Evolutionary conservation across 768 basidiomycete species (phyloP), one percentile per base, ranked within the genome.

Genomic region (Hirschioporus abietinus): DNA sequence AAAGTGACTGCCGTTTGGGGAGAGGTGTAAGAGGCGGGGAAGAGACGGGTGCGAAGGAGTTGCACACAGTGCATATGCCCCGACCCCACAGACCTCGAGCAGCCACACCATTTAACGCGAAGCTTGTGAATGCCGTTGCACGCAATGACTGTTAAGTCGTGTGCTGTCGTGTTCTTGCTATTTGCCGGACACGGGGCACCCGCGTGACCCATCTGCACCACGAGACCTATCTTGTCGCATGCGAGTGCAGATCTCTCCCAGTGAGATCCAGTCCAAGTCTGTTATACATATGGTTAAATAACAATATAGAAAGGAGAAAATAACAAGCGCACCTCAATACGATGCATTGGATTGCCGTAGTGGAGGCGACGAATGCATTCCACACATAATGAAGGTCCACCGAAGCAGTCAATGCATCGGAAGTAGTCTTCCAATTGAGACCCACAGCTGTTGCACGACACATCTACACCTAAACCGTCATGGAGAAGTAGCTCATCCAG

Each of bases 1-100:
- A 73, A 70, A 1, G 71, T 69, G 12, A 67, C 66, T 1, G 24
- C 71, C 0, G 71, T 71, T 12, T 63, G 35, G 12, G 73, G 72
- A 1, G 24, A 15, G 1, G 63, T n/a, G 52, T 66, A 60, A 0
- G 68, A 70, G 0, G 71, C 69, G 0, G 74, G 74, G 26, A 70
- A 72, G 6, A 70, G 57, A 4, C 67, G 30, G 10, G 23, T n/a
- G 1, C 69, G 67, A 20, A 65, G 58, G 5, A 67, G 27, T 35
- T 67, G 66, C 4, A 61, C 60, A 61, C 12, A 25, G 60, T 34
- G 60, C 20, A 5, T 52, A 10, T 52, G 42, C 12, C 26, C 24
- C 6, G 58, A 36, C 10, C 59, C 42, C 9, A 65, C 58, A 9
- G 58, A 52, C 25, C 25, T 42, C 35, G 26, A 5, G 57, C 70